These are phyloP conservation scores for Thermomucor indicae-seudaticae DNA, from an alignment of 371 early-diverging fungal species.

Conservation along the genomic window DNA sequence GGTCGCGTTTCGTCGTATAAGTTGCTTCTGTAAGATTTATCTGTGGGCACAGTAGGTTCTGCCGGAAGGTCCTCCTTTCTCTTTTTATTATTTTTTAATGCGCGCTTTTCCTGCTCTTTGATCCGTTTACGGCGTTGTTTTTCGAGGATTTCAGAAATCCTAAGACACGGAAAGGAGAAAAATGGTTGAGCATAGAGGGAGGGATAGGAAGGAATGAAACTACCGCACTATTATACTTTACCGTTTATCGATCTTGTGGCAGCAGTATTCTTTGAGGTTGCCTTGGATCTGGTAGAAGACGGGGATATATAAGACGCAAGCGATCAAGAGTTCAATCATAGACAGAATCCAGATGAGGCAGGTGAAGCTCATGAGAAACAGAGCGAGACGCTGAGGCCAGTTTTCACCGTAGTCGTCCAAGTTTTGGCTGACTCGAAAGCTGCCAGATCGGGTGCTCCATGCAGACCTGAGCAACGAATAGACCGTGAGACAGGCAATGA, in stretches of 20 bases:
- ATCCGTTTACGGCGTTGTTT: constrained; percentile 32
- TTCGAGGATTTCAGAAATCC: constrained; percentile 31
- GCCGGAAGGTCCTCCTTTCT: constrained; percentile 1
- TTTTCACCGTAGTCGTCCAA: constrained; percentile 29
- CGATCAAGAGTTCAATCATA: constrained; percentile 51
- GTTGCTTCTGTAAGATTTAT: constrained; percentile 4
- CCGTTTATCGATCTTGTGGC: constrained; percentile 89
- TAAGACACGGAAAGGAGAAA: background rate
- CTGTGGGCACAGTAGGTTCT: constrained; percentile 7
- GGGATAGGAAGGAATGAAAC: too few relatives aligned
- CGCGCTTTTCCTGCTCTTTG: constrained; percentile 18
- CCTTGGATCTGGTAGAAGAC: constrained; percentile 78
- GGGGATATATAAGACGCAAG: constrained; percentile 76
- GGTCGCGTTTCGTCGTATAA: constrained; percentile 9
- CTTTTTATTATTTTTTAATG: constrained; percentile 15
- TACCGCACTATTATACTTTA: too few relatives aligned
- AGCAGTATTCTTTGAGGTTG: constrained; percentile 89
- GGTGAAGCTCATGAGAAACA: constrained; percentile 59
- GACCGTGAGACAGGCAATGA: constrained; percentile 49
- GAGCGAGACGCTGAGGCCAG: constrained; percentile 30
- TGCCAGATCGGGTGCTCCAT: constrained; percentile 23
- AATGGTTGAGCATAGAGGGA: background rate
- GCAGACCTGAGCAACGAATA: constrained; percentile 24
- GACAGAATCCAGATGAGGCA: constrained; percentile 62
- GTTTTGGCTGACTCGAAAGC: constrained; percentile 21